Conservation (phyloP, 192 early-diverging fungal species). For the Physocladia obscura region DNA sequence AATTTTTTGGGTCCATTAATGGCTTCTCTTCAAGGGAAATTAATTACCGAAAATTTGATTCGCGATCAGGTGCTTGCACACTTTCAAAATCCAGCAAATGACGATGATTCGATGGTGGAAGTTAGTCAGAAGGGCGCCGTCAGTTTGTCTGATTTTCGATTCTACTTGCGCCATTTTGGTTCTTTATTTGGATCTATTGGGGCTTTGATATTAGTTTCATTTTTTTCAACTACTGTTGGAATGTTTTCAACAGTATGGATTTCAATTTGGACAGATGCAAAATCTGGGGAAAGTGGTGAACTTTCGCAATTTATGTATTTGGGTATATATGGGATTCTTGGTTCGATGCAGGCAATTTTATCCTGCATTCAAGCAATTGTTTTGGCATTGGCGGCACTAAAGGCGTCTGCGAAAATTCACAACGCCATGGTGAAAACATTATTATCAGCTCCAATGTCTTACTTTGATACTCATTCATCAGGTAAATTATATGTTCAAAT, state of each 20-base stretch:
- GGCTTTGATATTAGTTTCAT: background rate
- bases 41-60: background rate
- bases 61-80: slow-evolving; percentile 11
- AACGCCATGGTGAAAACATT: slow-evolving; percentile 16
- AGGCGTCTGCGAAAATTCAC: slow-evolving; percentile 7
- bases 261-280: slow-evolving; percentile 9
- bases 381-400: background rate
- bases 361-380: slow-evolving; percentile 12
- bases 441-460: slow-evolving; percentile 9
- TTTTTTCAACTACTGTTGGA: background rate
- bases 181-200: slow-evolving; percentile 7
- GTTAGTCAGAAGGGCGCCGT: slow-evolving; percentile 6
- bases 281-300: background rate
- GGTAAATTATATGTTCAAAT: slow-evolving; percentile 1
- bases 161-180: slow-evolving; percentile 16
- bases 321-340: slow-evolving; percentile 4
- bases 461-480: slow-evolving; percentile 21
- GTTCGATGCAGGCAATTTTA: slow-evolving; percentile 7
- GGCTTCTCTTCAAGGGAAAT: background rate
- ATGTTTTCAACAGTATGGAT: slow-evolving; percentile 11
- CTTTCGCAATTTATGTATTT: background rate
- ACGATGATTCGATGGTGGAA: slow-evolving; percentile 3
- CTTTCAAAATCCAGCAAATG: background rate
- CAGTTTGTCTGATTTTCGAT: background rate
- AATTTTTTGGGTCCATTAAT: slow-evolving; percentile 4